Percentiles rank a stretch among this genome's conserved stretches.
Evolutionary conservation across 1,139 yeast species (phyloP).

Genomic region (Candida dubliniensis): DNA sequence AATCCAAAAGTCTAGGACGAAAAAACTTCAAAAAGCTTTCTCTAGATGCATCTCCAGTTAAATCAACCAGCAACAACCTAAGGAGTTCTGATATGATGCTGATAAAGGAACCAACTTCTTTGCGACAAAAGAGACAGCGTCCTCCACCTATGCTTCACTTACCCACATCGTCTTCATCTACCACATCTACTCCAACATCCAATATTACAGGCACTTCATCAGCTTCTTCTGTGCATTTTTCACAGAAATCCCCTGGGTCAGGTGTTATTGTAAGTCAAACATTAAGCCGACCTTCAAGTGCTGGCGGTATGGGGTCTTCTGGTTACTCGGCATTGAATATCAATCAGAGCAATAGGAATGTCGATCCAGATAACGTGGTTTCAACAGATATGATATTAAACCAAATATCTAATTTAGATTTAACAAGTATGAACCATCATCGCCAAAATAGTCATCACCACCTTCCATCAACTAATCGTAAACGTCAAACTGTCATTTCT

Average conservation of each 20-base stretch:
- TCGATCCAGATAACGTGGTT: slow-evolving; percentile 31
- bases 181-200: slow-evolving; percentile 8
- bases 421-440: slow-evolving; percentile 12
- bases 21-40: slow-evolving; percentile 74
- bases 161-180: slow-evolving; percentile 10
- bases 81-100: slow-evolving; percentile 9
- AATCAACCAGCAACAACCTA: neutral
- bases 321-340: slow-evolving; percentile 14
- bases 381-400: slow-evolving; percentile 27
- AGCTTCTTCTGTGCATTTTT: slow-evolving; percentile 2
- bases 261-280: slow-evolving; percentile 13
- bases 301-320: slow-evolving; percentile 3
- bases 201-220: neutral
- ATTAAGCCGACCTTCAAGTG: slow-evolving; percentile 11
- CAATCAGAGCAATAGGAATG: slow-evolving; percentile 23
- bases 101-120: slow-evolving; percentile 15
- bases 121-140: slow-evolving; percentile 20
- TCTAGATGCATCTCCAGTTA: slow-evolving; percentile 30
- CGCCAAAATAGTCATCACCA: slow-evolving; percentile 8
- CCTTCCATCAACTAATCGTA: slow-evolving; percentile 16
- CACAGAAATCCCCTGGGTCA: slow-evolving; percentile 8
- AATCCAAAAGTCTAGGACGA: slow-evolving; percentile 64
- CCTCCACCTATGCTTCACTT: slow-evolving; percentile 28
- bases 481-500: slow-evolving; percentile 45
- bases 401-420: slow-evolving; percentile 34